Conservation (phyloP, 805 yeast genomes). For the Kodamaea sagamina region DNA sequence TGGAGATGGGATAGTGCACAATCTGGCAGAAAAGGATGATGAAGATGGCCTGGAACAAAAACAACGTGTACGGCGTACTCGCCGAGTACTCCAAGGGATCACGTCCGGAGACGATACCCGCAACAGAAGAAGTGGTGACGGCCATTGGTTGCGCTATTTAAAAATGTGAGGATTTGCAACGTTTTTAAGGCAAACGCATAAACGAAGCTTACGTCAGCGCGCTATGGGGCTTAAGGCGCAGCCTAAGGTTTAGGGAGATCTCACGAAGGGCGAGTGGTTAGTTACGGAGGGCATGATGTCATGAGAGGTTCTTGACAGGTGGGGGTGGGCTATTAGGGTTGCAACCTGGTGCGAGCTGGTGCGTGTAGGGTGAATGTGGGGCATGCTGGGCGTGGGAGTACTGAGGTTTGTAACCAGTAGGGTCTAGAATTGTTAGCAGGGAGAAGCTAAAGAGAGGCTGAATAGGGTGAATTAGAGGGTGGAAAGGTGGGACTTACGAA, state of each 20-base stretch:
- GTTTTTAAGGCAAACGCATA: neutral
- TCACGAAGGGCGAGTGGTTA: too few species aligned
- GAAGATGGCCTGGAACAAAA: constrained; percentile 67
- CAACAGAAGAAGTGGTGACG: constrained; percentile 43
- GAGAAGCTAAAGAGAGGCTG: constrained; percentile 1
- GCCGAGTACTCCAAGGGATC: constrained; percentile 65
- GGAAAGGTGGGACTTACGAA: too few species aligned
- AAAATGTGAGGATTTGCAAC: neutral
- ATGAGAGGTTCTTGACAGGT: too few species aligned
- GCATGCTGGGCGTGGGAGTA: too few species aligned
- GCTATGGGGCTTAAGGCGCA: constrained; percentile 3
- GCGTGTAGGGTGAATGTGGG: too few species aligned
- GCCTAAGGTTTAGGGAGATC: constrained; percentile 2
- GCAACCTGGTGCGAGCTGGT: too few species aligned
- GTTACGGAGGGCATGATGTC: neutral
- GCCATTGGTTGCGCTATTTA: constrained; percentile 25
- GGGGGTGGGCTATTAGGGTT: too few species aligned
- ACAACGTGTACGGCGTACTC: constrained; percentile 63
- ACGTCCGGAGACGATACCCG: constrained; percentile 71
- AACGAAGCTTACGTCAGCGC: neutral
- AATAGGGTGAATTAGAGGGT: too few species aligned
- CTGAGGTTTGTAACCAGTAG: too few species aligned
- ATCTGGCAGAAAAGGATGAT: constrained; percentile 61
- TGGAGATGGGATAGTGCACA: constrained; percentile 60
- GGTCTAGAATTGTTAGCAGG: neutral